A percentile compares a stretch with the other conserved stretches of the same genome.
Evolutionary conservation across 1,284 basidiomycete genomes (phyloP).

Genomic region (Leccinum pseudoinsigne): DNA sequence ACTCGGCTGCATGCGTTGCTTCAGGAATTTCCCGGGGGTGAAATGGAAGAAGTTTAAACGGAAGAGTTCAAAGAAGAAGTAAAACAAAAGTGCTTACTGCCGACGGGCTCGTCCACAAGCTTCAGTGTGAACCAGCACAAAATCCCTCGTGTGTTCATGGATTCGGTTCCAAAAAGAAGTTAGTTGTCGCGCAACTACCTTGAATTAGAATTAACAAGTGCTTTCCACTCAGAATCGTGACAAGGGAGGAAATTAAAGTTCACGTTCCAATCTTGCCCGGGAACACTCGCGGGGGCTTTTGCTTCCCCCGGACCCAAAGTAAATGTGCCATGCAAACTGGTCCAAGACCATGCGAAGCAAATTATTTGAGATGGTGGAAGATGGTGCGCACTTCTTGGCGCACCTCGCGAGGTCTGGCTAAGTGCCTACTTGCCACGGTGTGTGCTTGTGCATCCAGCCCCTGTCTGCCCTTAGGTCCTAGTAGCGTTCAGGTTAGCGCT

Average conservation of each 20-base stretch:
- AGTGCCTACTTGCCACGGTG: not conserved
- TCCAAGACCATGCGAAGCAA: not conserved
- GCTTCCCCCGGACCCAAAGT: not conserved
- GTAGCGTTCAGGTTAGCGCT: not conserved
- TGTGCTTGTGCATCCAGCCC: not conserved
- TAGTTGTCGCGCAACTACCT: not conserved
- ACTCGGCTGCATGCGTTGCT: not conserved
- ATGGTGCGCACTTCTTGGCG: not conserved
- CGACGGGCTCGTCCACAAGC: not conserved
- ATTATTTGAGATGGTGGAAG: not conserved
- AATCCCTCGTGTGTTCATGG: not conserved
- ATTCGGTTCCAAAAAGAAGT: conserved; percentile 3
- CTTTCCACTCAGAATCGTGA: not conserved
- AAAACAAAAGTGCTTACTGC: not conserved
- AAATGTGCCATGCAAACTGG: not conserved
- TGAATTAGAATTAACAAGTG: not conserved
- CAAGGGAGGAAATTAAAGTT: not conserved
- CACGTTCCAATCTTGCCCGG: not conserved
- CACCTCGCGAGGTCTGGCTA: not conserved
- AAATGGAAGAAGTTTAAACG: conserved; percentile 2
- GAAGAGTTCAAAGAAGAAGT: not conserved
- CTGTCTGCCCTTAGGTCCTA: too few species aligned
- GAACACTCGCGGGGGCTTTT: conserved; percentile 21
- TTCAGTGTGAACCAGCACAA: not conserved
- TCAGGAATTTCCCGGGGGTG: conserved; percentile 1